phyloP scores from a whole-genome alignment of 202 grass and related monocot genomes.

The Panicum virgatum region DNA sequence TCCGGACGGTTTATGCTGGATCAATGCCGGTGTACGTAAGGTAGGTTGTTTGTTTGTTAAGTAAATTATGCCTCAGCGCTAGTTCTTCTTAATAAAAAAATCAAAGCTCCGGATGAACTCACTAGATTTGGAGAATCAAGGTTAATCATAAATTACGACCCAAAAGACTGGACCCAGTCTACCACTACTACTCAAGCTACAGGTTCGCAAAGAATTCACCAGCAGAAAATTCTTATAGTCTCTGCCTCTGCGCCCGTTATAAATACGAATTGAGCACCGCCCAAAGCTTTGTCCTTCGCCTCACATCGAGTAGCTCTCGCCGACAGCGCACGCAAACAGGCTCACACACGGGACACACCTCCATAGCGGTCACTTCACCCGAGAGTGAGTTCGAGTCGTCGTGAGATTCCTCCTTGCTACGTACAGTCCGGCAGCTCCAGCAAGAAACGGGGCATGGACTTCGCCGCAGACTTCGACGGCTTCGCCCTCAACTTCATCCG shows the following conservation, averaged over 20 bases:
- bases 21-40: too few relatives aligned
- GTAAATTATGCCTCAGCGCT: too few relatives aligned
- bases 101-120: neutral
- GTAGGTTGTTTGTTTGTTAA: too few relatives aligned
- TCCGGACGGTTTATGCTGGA: too few relatives aligned
- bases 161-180: neutral
- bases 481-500: constrained; percentile 45
- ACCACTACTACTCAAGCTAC: neutral
- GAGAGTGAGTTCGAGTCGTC: neutral
- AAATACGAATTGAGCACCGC: constrained; percentile 5
- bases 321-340: neutral
- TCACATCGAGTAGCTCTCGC: neutral
- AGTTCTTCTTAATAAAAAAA: too few relatives aligned
- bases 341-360: neutral
- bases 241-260: neutral
- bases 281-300: constrained; percentile 6
- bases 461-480: constrained; percentile 30
- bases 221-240: neutral
- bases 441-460: constrained; percentile 20
- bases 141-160: neutral
- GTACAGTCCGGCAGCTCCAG: neutral
- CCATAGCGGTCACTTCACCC: neutral
- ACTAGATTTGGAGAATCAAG: neutral
- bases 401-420: neutral
- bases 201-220: constrained; percentile 4